Base-by-base conservation (phyloP, 192 early-diverging fungal species). In the Coemansia sp. region DNA sequence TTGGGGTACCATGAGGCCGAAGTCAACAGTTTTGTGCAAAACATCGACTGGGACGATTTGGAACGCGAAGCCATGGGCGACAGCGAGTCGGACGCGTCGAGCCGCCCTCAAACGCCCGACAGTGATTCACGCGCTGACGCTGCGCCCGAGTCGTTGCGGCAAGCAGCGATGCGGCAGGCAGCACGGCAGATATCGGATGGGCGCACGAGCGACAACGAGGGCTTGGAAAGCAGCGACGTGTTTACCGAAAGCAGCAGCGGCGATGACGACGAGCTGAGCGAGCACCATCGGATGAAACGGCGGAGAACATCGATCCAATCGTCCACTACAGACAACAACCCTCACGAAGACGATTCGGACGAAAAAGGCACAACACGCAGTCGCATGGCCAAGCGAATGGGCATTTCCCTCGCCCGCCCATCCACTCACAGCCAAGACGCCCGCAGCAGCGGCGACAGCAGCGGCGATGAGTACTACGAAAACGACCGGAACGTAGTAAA, bases 11-110 rank as follows among this genome's bases (percentile, higher is more conserved):
- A 84, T 64, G 83, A 78, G 28, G 74, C 59, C 51, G 76, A 84
- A 59, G 64, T 82, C 24, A 70, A 81, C 11, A 66, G 70, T 21
- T 87, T 88, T 60, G 67, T 89, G 20, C 80, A 84, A 51, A 82
- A 77, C 17, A 63, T 79, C 38, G 76, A 85, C 56, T 85, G 83
- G 61, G 78, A 84, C 50, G 72, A 86, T 38, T 61, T 81, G 56
- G 86, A 87, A 38, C 80, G 81, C 34, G 83, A 86, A 59, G 61
- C 67, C 3, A 78, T 78, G 75, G 68, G 60, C 11, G 75, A 69
- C 44, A 72, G 60, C 68, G 70, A 84, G 67, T 77, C 73, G 20
- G 83, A 78, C 47, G 59, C 52, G 18, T 48, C 62, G 38, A 50
- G 31, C 53, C 15, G 31, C 1, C 31, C 31, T 0, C 31, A 34